Percentiles rank a stretch among this genome's conserved stretches.
These are phyloP conservation scores for Pestalotiopsis sp. DNA, from an alignment of 2,329 filamentous ascomycete genomes.

Conservation along the genomic window DNA sequence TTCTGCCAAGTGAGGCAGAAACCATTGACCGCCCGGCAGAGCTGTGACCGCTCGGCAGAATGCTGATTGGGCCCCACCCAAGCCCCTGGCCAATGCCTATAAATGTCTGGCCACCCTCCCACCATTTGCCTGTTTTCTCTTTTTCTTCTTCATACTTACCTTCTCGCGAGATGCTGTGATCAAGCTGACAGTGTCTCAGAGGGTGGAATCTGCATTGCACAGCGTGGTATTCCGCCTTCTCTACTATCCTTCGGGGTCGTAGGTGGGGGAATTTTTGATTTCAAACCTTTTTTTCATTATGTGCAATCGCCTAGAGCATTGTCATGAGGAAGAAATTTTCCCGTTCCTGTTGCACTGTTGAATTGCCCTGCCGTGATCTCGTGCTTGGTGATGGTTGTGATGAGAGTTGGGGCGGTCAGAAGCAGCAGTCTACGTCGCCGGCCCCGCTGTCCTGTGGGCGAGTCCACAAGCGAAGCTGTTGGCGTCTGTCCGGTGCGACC, in stretches of 20 bases:
- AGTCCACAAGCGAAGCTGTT: too few relatives aligned
- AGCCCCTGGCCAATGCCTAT: not conserved
- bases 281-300: conserved; percentile 4
- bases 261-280: conserved; percentile 8
- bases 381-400: too few relatives aligned
- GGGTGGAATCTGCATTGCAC: not conserved
- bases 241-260: conserved; percentile 1
- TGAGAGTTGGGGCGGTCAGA: too few relatives aligned
- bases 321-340: conserved; percentile 4
- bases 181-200: not conserved
- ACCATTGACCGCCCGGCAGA: not conserved
- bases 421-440: too few relatives aligned
- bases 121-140: not conserved
- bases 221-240: not conserved
- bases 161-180: not conserved
- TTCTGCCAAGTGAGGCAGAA: not conserved
- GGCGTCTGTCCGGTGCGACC: too few relatives aligned
- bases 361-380: too few relatives aligned
- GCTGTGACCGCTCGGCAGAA: conserved; percentile 1
- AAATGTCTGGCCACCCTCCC: not conserved
- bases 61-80: not conserved
- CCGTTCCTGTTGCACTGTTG: not conserved
- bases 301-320: not conserved
- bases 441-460: too few relatives aligned
- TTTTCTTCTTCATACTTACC: conserved; percentile 6